phyloP scores from a whole-genome alignment of 208 protist genomes.

The Zelonia costaricensis region DNA sequence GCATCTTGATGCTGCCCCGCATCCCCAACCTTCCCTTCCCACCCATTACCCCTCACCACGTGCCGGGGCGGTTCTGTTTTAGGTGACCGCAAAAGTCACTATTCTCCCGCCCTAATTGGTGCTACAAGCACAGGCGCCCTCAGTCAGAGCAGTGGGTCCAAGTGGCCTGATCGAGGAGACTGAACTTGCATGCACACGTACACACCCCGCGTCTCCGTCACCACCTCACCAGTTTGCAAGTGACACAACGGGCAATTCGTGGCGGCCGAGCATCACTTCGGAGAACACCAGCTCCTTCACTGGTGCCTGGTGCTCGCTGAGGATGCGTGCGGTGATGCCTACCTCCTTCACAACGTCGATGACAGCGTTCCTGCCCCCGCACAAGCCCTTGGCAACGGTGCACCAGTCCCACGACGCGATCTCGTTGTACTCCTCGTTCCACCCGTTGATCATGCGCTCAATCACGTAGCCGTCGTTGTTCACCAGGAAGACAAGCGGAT shows the following conservation, averaged over 20 bases:
- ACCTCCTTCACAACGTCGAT: conserved; percentile 17
- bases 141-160: too few species aligned
- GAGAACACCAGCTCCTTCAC: conserved; percentile 27
- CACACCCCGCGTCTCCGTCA: too few species aligned
- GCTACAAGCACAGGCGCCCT: too few species aligned
- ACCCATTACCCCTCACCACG: too few species aligned
- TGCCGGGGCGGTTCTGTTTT: too few species aligned
- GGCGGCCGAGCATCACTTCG: conserved; percentile 39
- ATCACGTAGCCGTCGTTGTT: conserved; percentile 61
- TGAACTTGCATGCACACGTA: too few species aligned
- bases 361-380: conserved; percentile 6
- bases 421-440: conserved; percentile 50
- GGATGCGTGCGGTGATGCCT: conserved; percentile 1
- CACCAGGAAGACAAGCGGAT: conserved; percentile 40
- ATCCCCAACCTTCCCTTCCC: too few species aligned
- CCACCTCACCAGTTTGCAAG: conserved; percentile 3
- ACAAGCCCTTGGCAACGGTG: conserved; percentile 28
- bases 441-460: conserved; percentile 51
- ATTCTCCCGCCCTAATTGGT: too few species aligned
- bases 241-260: conserved; percentile 38
- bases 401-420: conserved; percentile 48
- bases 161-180: too few species aligned
- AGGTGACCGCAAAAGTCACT: too few species aligned
- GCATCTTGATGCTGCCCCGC: too few species aligned
- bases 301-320: conserved; percentile 10